Evolutionary conservation across 495 filamentous ascomycete genomes (phyloP).

Genomic region (Podospora pseudoanserina): DNA sequence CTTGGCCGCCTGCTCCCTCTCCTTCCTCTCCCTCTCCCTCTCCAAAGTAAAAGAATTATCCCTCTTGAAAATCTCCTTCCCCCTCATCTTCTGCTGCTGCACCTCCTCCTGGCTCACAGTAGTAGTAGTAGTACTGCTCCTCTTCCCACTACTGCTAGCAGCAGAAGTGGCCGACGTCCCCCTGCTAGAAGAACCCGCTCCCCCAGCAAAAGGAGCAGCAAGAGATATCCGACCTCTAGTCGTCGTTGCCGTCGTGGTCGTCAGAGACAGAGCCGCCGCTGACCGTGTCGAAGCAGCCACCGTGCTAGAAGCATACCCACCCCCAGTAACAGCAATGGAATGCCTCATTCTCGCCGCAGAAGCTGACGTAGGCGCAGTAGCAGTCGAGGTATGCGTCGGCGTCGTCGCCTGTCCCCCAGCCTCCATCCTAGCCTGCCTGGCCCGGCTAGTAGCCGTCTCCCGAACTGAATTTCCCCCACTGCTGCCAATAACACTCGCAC

Average conservation of each 20-base stretch:
- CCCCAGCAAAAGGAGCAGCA: background rate
- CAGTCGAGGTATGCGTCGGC: background rate
- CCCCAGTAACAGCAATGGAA: constrained; percentile 10
- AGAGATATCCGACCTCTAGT: background rate
- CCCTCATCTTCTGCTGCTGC: constrained; percentile 50
- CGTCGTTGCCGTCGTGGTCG: background rate
- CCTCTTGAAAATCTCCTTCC: constrained; percentile 59
- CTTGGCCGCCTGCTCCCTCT: constrained; percentile 55
- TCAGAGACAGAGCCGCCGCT: constrained; percentile 12
- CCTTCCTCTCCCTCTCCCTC: constrained; percentile 50
- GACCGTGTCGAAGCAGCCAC: constrained; percentile 11
- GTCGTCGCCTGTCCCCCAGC: constrained; percentile 6
- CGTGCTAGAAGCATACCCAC: constrained; percentile 10
- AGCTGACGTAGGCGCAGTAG: background rate
- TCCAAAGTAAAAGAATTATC: constrained; percentile 49
- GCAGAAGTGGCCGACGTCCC: constrained; percentile 1
- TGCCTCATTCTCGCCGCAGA: constrained; percentile 23
- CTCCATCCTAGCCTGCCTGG: constrained; percentile 30
- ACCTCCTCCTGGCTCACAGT: constrained; percentile 33
- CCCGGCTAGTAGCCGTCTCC: constrained; percentile 56
- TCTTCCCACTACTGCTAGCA: constrained; percentile 35
- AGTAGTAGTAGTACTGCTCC: constrained; percentile 8
- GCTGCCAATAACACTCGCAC: constrained; percentile 35
- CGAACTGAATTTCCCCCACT: constrained; percentile 38
- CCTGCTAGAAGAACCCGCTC: constrained; percentile 6